Evolutionary conservation across 2,329 filamentous ascomycete species (phyloP), one percentile per base, ranked within the genome.

Genomic region (Sarocladium kiliense): DNA sequence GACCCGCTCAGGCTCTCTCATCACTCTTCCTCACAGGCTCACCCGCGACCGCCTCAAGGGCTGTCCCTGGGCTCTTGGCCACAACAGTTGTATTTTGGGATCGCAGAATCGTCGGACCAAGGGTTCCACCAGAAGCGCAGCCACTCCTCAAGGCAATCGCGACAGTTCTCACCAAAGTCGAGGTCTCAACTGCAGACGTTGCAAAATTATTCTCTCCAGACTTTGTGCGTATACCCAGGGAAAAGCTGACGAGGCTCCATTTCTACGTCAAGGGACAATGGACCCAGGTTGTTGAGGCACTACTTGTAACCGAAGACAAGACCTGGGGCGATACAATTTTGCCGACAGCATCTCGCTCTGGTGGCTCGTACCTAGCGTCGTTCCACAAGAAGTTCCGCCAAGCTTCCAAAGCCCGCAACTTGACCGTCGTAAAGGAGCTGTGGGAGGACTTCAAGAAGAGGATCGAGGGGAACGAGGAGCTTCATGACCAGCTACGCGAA

Each of bases 41-140:
- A 26, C 6, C 34, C 5, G 3, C 14, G 16, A 27, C 19, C 39
- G 61, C 65, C 11, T 54, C 53, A 11, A 58, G 61, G 2, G 58
- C 71, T 3, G 42, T 71, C 1, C 66, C 70, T 3, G 65, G 60
- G 1, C 69, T 73, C 16, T 30, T 73, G 34, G 59, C 66, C 11
- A 70, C 70, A 2, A 11, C 69, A 1, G 64, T 66, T 16, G 56
- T 70, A 19, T 45, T 68, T 5, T 67, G 67, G 4, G 68, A 71
- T 41, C 50, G 50, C 10, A 53, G 36, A 18, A 51, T 51, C 27
- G 30, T 51, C 3, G 47, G 3, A 62, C 65, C 30, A 57, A 57
- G 16, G 60, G 55, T 51, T 12, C 47, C 27, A 9, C 23, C 27
- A 3, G 50, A 53, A 34, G 26, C 54, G 9, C 26, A 55, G 41